Evolutionary conservation across 2,329 filamentous ascomycete species (phyloP), one percentile per base, ranked within the genome.

Genomic region (Aspergillus brunneoviolaceus): DNA sequence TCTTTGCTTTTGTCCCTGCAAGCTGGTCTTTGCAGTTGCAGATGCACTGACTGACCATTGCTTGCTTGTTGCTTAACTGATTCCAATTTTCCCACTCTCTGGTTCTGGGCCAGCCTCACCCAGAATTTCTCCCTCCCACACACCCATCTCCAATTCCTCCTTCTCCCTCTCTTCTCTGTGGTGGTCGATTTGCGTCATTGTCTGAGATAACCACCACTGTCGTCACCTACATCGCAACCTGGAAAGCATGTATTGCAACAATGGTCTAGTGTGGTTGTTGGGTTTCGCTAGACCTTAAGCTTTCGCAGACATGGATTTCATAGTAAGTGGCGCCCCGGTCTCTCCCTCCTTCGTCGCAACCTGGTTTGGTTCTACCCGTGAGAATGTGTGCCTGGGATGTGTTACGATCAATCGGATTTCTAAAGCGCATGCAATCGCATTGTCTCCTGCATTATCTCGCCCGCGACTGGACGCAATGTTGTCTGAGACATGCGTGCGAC

Each of bases 231-330:
- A 49, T 23, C 27, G 19, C 31, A 42, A 51, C 57, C 63, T 62
- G 60, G 66, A 65, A 68, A 71, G 69, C 66, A 76, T 75, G 72
- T 66, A 68, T 68, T 68, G 66, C 64, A 63, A 71, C 63, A 60
- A 73, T 75, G 69, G 66, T 60, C 57, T 75, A 67, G 69, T 64
- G 59, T 67, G 64, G 62, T 67, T 65, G 63, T 59, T 64, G 58
- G 63, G 67, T 63, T 60, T 57, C 67, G 62, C 59, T 65, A 64
- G 63, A 68, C 65, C 61, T 60, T 71, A 67, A 73, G 23, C 67
- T 63, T 64, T 62, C 49, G 61, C 65, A 59, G 64, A 66, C 59
- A 79, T 79, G 77, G 77, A 79, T 74, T 79, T 79, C 65, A 79
- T 78, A 69, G 77, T 79, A 66, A 70, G 77, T 77, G 10, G 21